phyloP scores from a whole-genome alignment of 73 alveolate genomes.

The Paramecium bursaria region DNA sequence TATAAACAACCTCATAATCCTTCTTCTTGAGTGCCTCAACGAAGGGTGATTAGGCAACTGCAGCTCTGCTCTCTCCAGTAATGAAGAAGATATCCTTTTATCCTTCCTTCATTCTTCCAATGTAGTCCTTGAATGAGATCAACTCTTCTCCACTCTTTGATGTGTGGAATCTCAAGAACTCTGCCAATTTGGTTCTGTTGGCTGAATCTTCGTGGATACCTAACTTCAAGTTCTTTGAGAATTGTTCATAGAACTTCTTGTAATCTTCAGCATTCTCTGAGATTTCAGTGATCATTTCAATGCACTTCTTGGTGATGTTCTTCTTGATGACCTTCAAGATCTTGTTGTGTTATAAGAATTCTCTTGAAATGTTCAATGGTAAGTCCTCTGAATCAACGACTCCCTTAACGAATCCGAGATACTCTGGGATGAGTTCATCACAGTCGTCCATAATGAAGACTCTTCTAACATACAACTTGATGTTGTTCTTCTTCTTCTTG shows the following conservation, averaged over 20 bases:
- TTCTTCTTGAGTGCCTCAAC: constrained; percentile 98
- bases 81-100: constrained; percentile 98
- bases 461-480: constrained; percentile 98
- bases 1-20: constrained; percentile 98
- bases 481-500: constrained; percentile 98
- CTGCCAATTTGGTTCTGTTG: constrained; percentile 98
- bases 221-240: constrained; percentile 98
- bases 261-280: constrained; percentile 98
- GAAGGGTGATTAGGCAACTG: constrained; percentile 99
- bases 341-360: constrained; percentile 99
- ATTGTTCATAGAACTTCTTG: constrained; percentile 99
- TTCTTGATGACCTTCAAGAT: constrained; percentile 99
- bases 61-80: constrained; percentile 98
- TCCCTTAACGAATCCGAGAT: constrained; percentile 98
- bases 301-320: constrained; percentile 99
- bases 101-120: constrained; percentile 98
- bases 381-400: constrained; percentile 99
- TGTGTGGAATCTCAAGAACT: constrained; percentile 97
- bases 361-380: constrained; percentile 99
- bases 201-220: constrained; percentile 99
- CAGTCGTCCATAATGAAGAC: constrained; percentile 99
- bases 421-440: constrained; percentile 99
- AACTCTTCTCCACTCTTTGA: constrained; percentile 98
- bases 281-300: constrained; percentile 98
- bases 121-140: constrained; percentile 97